Conservation (phyloP, 495 filamentous ascomycete genomes). For the Neurospora sp. region DNA sequence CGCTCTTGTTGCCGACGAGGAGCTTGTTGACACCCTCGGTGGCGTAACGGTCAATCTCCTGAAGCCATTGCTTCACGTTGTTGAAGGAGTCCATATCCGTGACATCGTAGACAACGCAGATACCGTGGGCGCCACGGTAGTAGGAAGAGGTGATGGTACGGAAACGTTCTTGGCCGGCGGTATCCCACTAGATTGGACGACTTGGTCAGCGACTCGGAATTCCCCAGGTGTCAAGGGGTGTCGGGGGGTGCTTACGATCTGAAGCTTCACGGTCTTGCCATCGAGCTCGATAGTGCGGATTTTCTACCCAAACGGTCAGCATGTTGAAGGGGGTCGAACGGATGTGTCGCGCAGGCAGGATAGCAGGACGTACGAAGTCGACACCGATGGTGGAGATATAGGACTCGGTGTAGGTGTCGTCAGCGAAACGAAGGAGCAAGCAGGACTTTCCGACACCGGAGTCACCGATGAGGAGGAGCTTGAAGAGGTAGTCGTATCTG, state of each 20-base stretch:
- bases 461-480: slow-evolving; percentile 99
- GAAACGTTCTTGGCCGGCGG: slow-evolving; percentile 97
- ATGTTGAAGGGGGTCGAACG: slow-evolving; percentile 11
- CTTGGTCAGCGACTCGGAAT: slow-evolving; percentile 5
- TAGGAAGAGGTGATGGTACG: slow-evolving; percentile 99
- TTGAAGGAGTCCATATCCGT: slow-evolving; percentile 99
- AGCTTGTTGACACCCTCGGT: slow-evolving; percentile 99
- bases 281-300: slow-evolving; percentile 99
- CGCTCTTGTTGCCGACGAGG: slow-evolving; percentile 98
- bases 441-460: slow-evolving; percentile 99
- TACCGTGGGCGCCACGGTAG: slow-evolving; percentile 96
- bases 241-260: slow-evolving; percentile 64
- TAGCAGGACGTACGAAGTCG: slow-evolving; percentile 68
- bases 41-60: slow-evolving; percentile 97
- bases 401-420: slow-evolving; percentile 99
- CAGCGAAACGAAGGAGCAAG: slow-evolving; percentile 90
- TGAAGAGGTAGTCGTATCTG: slow-evolving; percentile 99
- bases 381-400: slow-evolving; percentile 99
- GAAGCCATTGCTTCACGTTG: slow-evolving; percentile 99
- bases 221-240: background rate
- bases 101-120: slow-evolving; percentile 99
- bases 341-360: background rate
- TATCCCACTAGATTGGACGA: slow-evolving; percentile 71
- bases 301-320: slow-evolving; percentile 54
- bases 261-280: slow-evolving; percentile 98